Evolutionary conservation across 495 filamentous ascomycete genomes (phyloP), one percentile per base, ranked within the genome.

Genomic region (Chaetomidium leptoderma): DNA sequence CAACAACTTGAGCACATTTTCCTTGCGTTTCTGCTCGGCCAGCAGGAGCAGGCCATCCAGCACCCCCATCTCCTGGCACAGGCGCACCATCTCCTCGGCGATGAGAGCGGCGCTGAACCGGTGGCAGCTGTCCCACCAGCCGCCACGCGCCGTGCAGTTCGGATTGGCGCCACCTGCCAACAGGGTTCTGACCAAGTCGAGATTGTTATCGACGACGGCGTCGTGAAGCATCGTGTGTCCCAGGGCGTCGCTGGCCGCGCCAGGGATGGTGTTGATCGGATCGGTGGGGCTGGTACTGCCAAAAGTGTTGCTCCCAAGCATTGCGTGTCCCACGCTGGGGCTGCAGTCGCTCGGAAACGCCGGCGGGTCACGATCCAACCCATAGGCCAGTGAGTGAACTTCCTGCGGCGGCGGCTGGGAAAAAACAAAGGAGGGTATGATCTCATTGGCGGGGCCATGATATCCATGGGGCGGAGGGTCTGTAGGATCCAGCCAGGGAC

Each of bases 1-100:
- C 16, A 63, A 37, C 19, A 52, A n/a, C 29, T 53, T 33, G 6
- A 57, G 23, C 36, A 59, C 52, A 6, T 4, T 24, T 0, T 26
- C 6, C 35, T 59, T 50, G 13, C 42, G 21, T 24, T 19, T 56
- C 23, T 36, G 52, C 16, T 35, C 16, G 6, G 62, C 62, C 35
- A 64, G 29, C 24, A 3, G 4, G 9, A 58, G 29, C 35, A 64
- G 44, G 6, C 13, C 32, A 4, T 55, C 48, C 29, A 64, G 14
- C 43, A 60, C 7, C 5, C 50, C 53, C 53, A 42, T 50, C 29
- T 60, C 57, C 8, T 35, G 44, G 37, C 54, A 60, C 23, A 57
- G 23, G 6, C 49, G 53, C 21, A 47, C 62, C 30, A 64, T 58
- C 46, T 64, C 62, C 21, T 54, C 57, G 11, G 58, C 53, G 14